phyloP scores from a whole-genome alignment of 768 basidiomycete species.

The Amanita inopinata region DNA sequence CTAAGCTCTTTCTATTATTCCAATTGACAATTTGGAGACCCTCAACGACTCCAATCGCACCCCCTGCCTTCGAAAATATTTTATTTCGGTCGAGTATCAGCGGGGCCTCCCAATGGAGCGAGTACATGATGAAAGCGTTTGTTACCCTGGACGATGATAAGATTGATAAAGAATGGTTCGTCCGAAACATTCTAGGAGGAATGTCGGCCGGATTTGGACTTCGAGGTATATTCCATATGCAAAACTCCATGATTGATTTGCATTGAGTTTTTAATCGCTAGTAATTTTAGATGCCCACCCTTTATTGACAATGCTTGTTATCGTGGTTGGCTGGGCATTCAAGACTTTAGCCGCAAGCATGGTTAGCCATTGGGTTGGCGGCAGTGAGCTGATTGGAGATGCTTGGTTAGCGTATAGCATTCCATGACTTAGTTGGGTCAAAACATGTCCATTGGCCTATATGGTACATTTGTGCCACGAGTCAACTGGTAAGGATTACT shows the following conservation, averaged over 20 bases:
- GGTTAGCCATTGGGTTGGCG: slow-evolving; percentile 55
- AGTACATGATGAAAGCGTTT: slow-evolving; percentile 31
- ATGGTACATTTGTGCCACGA: no score
- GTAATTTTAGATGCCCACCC: slow-evolving; percentile 77
- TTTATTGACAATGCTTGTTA: slow-evolving; percentile 62
- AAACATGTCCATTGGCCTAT: no score
- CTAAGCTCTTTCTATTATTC: slow-evolving; percentile 77
- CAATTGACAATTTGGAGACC: slow-evolving; percentile 76
- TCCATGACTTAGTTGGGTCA: slow-evolving; percentile 32
- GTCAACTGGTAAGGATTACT: no score
- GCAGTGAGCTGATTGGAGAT: slow-evolving; percentile 44
- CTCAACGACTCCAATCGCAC: slow-evolving; percentile 19
- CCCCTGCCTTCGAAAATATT: slow-evolving; percentile 17
- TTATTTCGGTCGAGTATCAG: slow-evolving; percentile 18
- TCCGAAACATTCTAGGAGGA: slow-evolving; percentile 75
- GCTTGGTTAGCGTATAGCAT: slow-evolving; percentile 81
- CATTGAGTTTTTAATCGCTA: slow-evolving; percentile 23
- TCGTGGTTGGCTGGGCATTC: slow-evolving; percentile 61
- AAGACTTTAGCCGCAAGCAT: slow-evolving; percentile 56
- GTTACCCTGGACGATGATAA: slow-evolving; percentile 61
- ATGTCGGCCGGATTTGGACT: slow-evolving; percentile 84
- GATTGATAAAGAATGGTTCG: slow-evolving; percentile 75
- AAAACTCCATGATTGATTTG: no score
- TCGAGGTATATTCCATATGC: slow-evolving; percentile 54
- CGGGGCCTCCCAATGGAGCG: slow-evolving; percentile 16